Evolutionary conservation across 116 monocot genomes (phyloP).

Genomic region (Phalaenopsis hybrid): DNA sequence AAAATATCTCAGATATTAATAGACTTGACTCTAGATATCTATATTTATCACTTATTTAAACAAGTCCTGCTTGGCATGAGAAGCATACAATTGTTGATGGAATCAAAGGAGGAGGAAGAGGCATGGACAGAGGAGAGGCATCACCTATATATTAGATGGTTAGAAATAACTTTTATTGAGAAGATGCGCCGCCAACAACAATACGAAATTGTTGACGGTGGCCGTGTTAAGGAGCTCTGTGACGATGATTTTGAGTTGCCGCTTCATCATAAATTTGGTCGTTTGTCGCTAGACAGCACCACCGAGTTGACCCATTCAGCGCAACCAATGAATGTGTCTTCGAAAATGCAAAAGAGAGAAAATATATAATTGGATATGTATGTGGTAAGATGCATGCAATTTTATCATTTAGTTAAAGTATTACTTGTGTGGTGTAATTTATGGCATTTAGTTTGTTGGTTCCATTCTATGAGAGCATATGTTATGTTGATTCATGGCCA

Average conservation of each 20-base stretch:
- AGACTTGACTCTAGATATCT: neutral
- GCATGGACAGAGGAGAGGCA: slow-evolving; percentile 17
- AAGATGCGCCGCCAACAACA: neutral
- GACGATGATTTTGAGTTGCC: neutral
- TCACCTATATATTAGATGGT: slow-evolving; percentile 5
- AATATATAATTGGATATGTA: no score
- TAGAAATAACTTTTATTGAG: slow-evolving; percentile 3
- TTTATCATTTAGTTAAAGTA: no score
- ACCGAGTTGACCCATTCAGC: neutral
- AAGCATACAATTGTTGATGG: neutral
- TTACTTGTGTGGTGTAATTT: no score
- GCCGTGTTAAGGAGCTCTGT: neutral
- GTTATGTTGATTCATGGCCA: no score
- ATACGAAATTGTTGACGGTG: neutral
- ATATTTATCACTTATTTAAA: neutral
- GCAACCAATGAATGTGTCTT: neutral
- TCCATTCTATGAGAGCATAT: no score
- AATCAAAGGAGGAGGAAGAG: neutral
- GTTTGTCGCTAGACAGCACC: neutral
- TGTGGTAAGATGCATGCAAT: no score
- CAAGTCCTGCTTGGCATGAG: neutral
- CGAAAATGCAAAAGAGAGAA: neutral
- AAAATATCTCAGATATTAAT: neutral
- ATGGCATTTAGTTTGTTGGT: no score
- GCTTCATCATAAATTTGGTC: neutral